phyloP scores from a whole-genome alignment of 1,139 yeast species.

The Entelexis paramagnoliae region DNA sequence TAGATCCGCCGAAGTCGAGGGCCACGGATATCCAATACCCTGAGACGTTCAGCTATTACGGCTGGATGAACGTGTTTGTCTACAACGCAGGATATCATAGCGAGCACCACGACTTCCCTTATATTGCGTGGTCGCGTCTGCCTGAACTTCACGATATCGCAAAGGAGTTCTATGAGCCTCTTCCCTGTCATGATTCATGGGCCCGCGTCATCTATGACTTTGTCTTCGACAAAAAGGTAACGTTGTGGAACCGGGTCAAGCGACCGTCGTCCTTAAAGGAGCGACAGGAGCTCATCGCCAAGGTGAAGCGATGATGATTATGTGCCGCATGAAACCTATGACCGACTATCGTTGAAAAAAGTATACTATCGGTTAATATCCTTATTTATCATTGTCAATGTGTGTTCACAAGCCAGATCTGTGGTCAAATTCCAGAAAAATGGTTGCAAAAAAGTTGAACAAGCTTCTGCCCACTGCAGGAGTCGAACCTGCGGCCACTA shows the following conservation, averaged over 20 bases:
- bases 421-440: too few species aligned
- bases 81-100: conserved; percentile 94
- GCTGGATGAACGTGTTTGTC: conserved; percentile 60
- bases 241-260: conserved; percentile 73
- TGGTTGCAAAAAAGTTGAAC: conserved; percentile 3
- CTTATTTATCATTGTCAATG: not conserved
- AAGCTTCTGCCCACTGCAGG: conserved; percentile 23
- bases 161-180: conserved; percentile 66
- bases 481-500: conserved; percentile 24
- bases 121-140: conserved; percentile 77
- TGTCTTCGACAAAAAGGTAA: conserved; percentile 54
- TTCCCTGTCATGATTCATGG: conserved; percentile 76
- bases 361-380: too few species aligned
- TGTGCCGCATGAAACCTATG: not conserved
- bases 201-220: conserved; percentile 64
- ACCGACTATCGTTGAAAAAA: too few species aligned
- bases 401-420: too few species aligned
- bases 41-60: conserved; percentile 86
- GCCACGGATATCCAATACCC: conserved; percentile 35
- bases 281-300: conserved; percentile 9
- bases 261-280: conserved; percentile 32
- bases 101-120: conserved; percentile 94
- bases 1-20: conserved; percentile 45
- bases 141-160: conserved; percentile 60
- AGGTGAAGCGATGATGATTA: not conserved